A percentile compares a stretch with the other conserved stretches of the same genome.
phyloP scores from a whole-genome alignment of 2,329 filamentous ascomycete species.

The Verticillium zaregamsianum region DNA sequence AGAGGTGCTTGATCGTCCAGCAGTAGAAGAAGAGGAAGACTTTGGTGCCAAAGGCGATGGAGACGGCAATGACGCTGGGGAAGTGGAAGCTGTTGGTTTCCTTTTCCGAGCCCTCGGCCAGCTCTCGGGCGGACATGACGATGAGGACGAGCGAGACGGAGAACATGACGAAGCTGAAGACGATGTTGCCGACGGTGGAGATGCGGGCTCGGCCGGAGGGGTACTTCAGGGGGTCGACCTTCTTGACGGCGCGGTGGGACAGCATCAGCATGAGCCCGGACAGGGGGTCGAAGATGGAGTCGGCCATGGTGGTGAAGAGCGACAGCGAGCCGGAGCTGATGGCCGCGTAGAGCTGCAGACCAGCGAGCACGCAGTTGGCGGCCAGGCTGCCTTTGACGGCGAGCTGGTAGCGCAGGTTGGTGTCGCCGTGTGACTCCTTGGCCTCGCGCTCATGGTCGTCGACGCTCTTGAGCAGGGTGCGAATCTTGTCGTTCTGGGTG shows the following conservation, averaged over 20 bases:
- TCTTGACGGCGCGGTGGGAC: slow-evolving; percentile 81
- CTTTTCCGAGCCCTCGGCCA: slow-evolving; percentile 45
- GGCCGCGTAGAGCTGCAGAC: slow-evolving; percentile 85
- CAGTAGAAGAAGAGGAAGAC: slow-evolving; percentile 84
- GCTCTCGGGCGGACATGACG: slow-evolving; percentile 74
- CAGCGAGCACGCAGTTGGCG: slow-evolving; percentile 76
- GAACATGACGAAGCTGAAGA: slow-evolving; percentile 95
- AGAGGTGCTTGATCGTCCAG: slow-evolving; percentile 84
- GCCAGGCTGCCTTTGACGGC: slow-evolving; percentile 64
- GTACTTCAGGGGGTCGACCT: slow-evolving; percentile 80
- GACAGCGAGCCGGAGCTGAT: slow-evolving; percentile 85
- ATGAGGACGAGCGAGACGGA: slow-evolving; percentile 89
- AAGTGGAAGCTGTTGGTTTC: slow-evolving; percentile 67
- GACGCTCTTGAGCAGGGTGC: slow-evolving; percentile 85
- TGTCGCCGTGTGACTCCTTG: slow-evolving; percentile 73
- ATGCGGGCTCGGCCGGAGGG: slow-evolving; percentile 91
- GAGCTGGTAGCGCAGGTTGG: slow-evolving; percentile 71
- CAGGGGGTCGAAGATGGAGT: slow-evolving; percentile 88
- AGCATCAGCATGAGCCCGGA: slow-evolving; percentile 86
- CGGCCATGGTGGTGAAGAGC: slow-evolving; percentile 95
- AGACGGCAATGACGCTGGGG: slow-evolving; percentile 80
- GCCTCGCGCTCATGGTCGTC: slow-evolving; percentile 85
- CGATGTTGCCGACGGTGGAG: slow-evolving; percentile 92
- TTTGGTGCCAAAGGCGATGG: slow-evolving; percentile 81
- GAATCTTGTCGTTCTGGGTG: slow-evolving; percentile 87